Conservation (phyloP, 495 filamentous ascomycete species). For the Penicillium silybi region DNA sequence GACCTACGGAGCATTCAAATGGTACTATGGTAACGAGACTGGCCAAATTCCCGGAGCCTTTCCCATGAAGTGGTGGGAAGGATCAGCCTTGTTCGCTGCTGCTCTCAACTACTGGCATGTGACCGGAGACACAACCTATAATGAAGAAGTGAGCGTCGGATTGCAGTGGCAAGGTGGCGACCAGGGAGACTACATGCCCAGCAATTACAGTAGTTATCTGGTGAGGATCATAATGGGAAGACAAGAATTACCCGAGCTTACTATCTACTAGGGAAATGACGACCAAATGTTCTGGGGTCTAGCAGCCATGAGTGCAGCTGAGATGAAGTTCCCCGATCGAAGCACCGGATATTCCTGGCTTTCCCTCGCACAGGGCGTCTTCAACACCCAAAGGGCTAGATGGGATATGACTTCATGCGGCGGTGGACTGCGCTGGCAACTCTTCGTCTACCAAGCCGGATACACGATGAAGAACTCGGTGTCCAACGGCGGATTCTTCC, state of each 20-base stretch:
- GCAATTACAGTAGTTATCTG: slow-evolving; percentile 33
- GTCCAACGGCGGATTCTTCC: slow-evolving; percentile 72
- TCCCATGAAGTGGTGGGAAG: slow-evolving; percentile 58
- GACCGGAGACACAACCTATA: slow-evolving; percentile 65
- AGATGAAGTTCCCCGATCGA: slow-evolving; percentile 64
- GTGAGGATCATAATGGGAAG: slow-evolving; percentile 11
- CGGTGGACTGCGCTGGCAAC: slow-evolving; percentile 81
- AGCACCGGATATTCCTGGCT: slow-evolving; percentile 52
- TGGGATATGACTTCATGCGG: slow-evolving; percentile 63
- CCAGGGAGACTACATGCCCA: slow-evolving; percentile 57
- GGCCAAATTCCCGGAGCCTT: slow-evolving; percentile 18
- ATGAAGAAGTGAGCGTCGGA: slow-evolving; percentile 53
- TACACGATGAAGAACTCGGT: slow-evolving; percentile 74
- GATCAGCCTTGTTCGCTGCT: slow-evolving; percentile 60
- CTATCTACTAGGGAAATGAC: slow-evolving; percentile 48
- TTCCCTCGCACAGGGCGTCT: slow-evolving; percentile 47
- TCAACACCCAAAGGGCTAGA: slow-evolving; percentile 55
- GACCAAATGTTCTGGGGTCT: slow-evolving; percentile 77
- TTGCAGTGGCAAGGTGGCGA: slow-evolving; percentile 59
- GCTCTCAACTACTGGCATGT: slow-evolving; percentile 71
- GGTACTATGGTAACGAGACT: slow-evolving; percentile 18
- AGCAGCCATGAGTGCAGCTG: slow-evolving; percentile 62
- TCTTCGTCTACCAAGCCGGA: slow-evolving; percentile 65
- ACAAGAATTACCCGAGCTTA: background rate
- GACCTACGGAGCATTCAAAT: slow-evolving; percentile 15